Base-by-base conservation (phyloP, 495 filamentous ascomycete species). In the Diplogelasinospora grovesii region DNA sequence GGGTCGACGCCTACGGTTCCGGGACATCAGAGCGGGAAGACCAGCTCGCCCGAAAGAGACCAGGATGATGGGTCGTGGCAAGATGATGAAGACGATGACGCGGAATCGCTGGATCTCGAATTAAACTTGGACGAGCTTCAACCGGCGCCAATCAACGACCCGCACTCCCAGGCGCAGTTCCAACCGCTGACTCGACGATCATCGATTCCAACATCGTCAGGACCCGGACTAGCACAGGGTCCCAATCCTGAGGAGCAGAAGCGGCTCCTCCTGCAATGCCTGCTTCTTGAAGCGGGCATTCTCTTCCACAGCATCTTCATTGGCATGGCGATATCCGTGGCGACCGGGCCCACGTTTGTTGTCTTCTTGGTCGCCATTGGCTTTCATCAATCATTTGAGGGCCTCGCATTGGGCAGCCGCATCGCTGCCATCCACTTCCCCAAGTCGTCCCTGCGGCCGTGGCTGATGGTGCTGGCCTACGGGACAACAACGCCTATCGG, bases 381-480 rank as follows among this genome's bases (percentile, higher is more conserved):
- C 35, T 89, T 93, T 53, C 86, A 93, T 43, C 86, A 83, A 59
- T 74, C 71, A 11, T 85, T 85, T 52, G 83, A 88, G 59, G 83
- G 83, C 15, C 65, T 88, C 4, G 83, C 83, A 5, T 73, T 88
- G 2, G 83, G 83, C 24, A 78, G 77, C 9, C 77, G 83, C 19
- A 88, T 88, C 36, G 82, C 83, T 7, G 74, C 75, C 7, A 64
- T 86, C 10, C 63, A 75, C 10, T 81, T 75, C 41, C 71, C 78
- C n/a, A 64, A 61, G 22, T 61, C 68, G 15, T 70, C 47, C 33
- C 63, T 54, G 60, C 73, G 57, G 68, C 90, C 90, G 8, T 95
- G 89, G 89, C 71, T 95, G n/a, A 97, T 97, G 90, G 85, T 83
- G 4, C 67, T 92, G 6, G 87, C 90, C 3, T 97, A 93, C 52